Percentiles rank a stretch among this genome's conserved stretches.
Evolutionary conservation across 2,329 filamentous ascomycete species (phyloP).

Genomic region (Eutypella sp.): DNA sequence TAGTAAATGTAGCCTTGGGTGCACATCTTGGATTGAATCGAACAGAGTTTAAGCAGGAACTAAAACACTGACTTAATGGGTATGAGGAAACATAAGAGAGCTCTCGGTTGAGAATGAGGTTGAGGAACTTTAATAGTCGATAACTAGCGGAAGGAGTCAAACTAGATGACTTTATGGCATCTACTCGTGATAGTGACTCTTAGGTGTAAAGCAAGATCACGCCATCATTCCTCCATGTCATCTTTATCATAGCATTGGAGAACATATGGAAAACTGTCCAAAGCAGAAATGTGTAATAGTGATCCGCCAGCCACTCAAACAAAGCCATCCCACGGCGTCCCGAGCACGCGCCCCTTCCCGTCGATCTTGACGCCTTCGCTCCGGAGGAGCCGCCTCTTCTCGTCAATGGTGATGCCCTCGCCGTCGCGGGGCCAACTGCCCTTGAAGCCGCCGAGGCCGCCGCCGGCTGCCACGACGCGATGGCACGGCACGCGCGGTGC

Average conservation of each 20-base stretch:
- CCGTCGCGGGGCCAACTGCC: constrained; percentile 59
- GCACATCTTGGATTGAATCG: background rate
- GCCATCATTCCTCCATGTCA: too few species aligned
- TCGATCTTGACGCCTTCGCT: constrained; percentile 63
- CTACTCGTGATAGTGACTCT: too few species aligned
- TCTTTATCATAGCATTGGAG: too few species aligned
- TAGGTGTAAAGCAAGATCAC: too few species aligned
- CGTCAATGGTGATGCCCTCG: constrained; percentile 56
- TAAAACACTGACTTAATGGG: too few species aligned
- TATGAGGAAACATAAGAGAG: too few species aligned
- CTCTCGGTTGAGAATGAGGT: too few species aligned
- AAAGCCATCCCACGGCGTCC: constrained; percentile 47
- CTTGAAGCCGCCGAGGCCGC: constrained; percentile 67
- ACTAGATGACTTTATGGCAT: too few species aligned
- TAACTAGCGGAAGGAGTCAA: too few species aligned
- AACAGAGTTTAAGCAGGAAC: too few species aligned
- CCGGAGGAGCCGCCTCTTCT: constrained; percentile 58
- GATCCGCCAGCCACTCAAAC: constrained; percentile 12
- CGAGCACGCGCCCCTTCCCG: constrained; percentile 53
- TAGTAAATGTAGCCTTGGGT: constrained; percentile 1
- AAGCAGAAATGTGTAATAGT: background rate
- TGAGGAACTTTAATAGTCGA: too few species aligned
- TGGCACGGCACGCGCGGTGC: constrained; percentile 74
- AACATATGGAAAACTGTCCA: too few species aligned
- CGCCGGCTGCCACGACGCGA: constrained; percentile 69